A percentile compares a stretch with the other conserved stretches of the same genome.
phyloP scores from a whole-genome alignment of 2,329 filamentous ascomycete species.

The Aspergillus jensenii region DNA sequence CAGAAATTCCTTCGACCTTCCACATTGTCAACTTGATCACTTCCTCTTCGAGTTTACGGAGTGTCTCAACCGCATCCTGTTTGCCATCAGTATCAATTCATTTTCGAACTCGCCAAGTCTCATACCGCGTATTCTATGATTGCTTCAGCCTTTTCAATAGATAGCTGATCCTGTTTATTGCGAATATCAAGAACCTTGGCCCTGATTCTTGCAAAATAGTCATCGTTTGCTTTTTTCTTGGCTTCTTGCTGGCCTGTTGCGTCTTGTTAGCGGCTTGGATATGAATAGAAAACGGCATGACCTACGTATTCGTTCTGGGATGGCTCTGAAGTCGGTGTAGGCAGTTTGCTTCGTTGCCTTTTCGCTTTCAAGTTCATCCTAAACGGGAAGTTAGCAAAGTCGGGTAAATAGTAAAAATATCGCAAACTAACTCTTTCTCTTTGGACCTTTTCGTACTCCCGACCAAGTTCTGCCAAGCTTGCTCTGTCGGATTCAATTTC shows the following conservation, averaged over 20 bases:
- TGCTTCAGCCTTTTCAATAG: constrained; percentile 57
- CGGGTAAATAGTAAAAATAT: neutral
- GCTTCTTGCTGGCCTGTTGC: constrained; percentile 46
- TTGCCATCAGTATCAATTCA: constrained; percentile 7
- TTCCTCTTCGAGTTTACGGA: constrained; percentile 63
- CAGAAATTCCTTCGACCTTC: constrained; percentile 78
- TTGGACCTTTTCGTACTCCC: constrained; percentile 24
- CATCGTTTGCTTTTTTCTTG: constrained; percentile 45
- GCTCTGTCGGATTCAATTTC: constrained; percentile 31
- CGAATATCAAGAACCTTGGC: constrained; percentile 53
- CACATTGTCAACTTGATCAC: constrained; percentile 70
- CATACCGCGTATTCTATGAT: constrained; percentile 58
- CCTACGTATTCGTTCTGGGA: constrained; percentile 72
- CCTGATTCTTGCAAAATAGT: constrained; percentile 44
- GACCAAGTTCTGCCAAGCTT: constrained; percentile 21
- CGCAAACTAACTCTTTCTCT: constrained; percentile 45
- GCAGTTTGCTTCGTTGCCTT: constrained; percentile 69
- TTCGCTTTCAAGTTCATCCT: constrained; percentile 48
- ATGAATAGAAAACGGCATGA: constrained; percentile 20
- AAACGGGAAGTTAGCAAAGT: neutral
- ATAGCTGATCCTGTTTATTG: constrained; percentile 55
- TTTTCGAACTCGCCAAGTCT: neutral
- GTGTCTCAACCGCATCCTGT: constrained; percentile 59
- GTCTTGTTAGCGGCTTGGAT: constrained; percentile 23
- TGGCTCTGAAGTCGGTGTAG: constrained; percentile 61